These are phyloP conservation scores for Schizosaccharomyces lindneri DNA, from an alignment of 805 yeast species.

Conservation along the genomic window DNA sequence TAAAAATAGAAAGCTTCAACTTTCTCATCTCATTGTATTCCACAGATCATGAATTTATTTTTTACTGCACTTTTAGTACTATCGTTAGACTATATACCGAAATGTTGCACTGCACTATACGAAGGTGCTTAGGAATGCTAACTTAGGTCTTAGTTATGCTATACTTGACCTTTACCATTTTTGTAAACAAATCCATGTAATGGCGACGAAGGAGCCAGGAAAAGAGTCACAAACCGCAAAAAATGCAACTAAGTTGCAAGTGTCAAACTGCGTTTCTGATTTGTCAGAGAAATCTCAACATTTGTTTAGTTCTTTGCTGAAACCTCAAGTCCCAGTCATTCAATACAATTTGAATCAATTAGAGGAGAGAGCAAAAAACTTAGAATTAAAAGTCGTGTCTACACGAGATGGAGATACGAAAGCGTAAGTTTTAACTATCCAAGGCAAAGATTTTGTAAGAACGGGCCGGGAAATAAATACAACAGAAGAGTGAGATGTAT, in stretches of 20 bases:
- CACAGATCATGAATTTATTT: too few relatives aligned
- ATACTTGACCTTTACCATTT: too few relatives aligned
- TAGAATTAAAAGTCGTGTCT: background rate
- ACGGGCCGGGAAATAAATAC: background rate
- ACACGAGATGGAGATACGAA: background rate
- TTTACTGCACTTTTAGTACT: too few relatives aligned
- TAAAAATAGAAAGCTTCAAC: too few relatives aligned
- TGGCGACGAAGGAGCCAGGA: background rate
- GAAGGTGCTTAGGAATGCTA: too few relatives aligned
- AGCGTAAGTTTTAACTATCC: background rate
- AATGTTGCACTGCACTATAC: too few relatives aligned
- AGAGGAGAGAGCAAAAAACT: background rate
- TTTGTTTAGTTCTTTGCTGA: background rate
- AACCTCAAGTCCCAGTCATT: background rate
- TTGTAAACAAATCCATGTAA: too few relatives aligned
- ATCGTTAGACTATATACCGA: too few relatives aligned
- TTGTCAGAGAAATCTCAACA: background rate
- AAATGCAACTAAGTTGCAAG: background rate
- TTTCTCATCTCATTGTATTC: too few relatives aligned
- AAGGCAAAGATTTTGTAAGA: background rate
- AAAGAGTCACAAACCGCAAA: background rate
- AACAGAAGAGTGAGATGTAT: background rate
- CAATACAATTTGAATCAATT: background rate
- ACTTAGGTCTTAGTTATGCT: too few relatives aligned
- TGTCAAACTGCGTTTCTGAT: background rate